phyloP scores from a whole-genome alignment of 257 asterid genomes.

The Salvia splendens region DNA sequence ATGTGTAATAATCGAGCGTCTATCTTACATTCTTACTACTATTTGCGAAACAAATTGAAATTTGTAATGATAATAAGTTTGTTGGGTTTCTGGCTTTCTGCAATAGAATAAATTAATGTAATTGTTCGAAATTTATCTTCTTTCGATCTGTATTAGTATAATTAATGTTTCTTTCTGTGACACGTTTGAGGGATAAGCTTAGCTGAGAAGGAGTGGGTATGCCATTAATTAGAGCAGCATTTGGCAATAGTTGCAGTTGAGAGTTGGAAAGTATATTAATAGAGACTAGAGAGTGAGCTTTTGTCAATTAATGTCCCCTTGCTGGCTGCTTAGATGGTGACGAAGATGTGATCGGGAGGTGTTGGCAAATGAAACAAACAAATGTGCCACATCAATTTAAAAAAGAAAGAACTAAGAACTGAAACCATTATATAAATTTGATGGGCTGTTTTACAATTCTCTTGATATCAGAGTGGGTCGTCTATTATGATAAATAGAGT shows the following conservation, averaged over 20 bases:
- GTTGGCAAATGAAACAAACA: too few relatives aligned
- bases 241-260: conserved; percentile 14
- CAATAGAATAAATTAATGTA: too few relatives aligned
- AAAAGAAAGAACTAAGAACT: too few relatives aligned
- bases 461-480: too few relatives aligned
- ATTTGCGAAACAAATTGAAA: too few relatives aligned
- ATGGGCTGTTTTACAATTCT: too few relatives aligned
- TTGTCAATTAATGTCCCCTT: neutral
- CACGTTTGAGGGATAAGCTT: neutral
- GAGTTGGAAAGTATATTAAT: conserved; percentile 22
- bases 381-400: too few relatives aligned
- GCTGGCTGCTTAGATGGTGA: neutral
- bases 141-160: neutral
- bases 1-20: neutral
- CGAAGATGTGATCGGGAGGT: neutral
- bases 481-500: too few relatives aligned
- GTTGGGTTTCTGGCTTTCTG: neutral
- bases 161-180: neutral
- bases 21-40: too few relatives aligned
- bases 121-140: neutral
- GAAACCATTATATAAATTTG: too few relatives aligned
- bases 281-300: conserved; percentile 24
- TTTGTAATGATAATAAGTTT: neutral
- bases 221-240: conserved; percentile 15
- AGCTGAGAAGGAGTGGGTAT: neutral